phyloP scores from a whole-genome alignment of 305 asterid species.

The Fraxinus latifolia region DNA sequence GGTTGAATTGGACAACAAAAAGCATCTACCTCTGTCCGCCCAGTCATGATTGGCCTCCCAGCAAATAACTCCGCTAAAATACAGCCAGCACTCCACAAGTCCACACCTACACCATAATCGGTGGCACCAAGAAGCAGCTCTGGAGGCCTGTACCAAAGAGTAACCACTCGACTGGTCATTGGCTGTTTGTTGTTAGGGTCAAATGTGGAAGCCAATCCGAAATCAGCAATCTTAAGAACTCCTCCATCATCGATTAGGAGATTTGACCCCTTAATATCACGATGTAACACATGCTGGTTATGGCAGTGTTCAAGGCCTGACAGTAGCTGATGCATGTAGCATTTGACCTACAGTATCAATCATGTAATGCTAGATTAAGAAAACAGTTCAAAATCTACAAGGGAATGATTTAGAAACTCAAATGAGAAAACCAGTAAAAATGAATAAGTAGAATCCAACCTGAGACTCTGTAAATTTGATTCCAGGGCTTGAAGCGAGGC shows the following conservation, averaged over 20 bases:
- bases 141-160: constrained; percentile 92
- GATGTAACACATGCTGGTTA: constrained; percentile 69
- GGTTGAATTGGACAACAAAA: not conserved
- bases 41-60: constrained; percentile 91
- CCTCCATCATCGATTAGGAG: constrained; percentile 74
- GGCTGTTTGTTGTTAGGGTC: constrained; percentile 79
- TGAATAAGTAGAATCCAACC: constrained; percentile 42
- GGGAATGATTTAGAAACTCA: not conserved
- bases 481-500: constrained; percentile 74
- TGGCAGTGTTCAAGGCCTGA: constrained; percentile 94
- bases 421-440: not conserved
- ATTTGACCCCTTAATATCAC: constrained; percentile 91
- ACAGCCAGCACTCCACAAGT: constrained; percentile 94
- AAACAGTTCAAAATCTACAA: constrained; percentile 21
- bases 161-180: constrained; percentile 91
- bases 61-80: constrained; percentile 85
- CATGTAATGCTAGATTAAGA: constrained; percentile 23
- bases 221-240: constrained; percentile 83
- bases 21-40: constrained; percentile 80
- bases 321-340: constrained; percentile 72
- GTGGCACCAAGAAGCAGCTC: constrained; percentile 93
- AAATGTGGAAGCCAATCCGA: constrained; percentile 77
- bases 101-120: constrained; percentile 80
- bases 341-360: constrained; percentile 64
- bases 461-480: constrained; percentile 80